Conservation (phyloP, 2,329 filamentous ascomycete species). For the Claviceps purpurea region DNA sequence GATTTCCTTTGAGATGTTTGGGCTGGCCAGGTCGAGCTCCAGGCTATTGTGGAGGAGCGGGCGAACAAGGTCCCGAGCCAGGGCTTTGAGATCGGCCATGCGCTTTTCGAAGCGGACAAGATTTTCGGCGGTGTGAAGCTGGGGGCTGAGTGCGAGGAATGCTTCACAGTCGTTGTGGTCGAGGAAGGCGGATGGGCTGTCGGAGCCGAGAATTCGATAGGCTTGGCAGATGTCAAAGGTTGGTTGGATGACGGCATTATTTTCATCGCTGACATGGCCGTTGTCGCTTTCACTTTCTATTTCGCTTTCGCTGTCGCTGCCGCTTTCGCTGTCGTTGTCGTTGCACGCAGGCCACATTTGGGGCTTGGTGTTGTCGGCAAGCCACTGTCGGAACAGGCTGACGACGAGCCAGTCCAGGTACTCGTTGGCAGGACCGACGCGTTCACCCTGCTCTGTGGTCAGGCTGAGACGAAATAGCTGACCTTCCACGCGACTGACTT, state of each 20-base stretch:
- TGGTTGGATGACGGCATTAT: constrained; percentile 34
- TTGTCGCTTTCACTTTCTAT: constrained; percentile 4
- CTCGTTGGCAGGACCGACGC: constrained; percentile 63
- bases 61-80: too few relatives aligned
- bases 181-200: too few relatives aligned
- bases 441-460: constrained; percentile 50
- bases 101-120: too few relatives aligned
- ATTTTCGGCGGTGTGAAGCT: too few relatives aligned
- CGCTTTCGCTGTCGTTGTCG: neutral
- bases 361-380: constrained; percentile 53
- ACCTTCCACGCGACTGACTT: too few relatives aligned
- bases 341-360: constrained; percentile 30
- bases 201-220: constrained; percentile 61
- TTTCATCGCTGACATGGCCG: too few relatives aligned
- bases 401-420: constrained; percentile 87
- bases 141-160: too few relatives aligned
- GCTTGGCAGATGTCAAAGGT: constrained; percentile 54
- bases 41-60: too few relatives aligned
- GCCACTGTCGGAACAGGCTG: constrained; percentile 53
- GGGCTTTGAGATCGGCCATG: too few relatives aligned
- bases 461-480: too few relatives aligned
- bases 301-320: too few relatives aligned
- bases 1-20: constrained; percentile 13
- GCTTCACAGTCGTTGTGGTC: too few relatives aligned
- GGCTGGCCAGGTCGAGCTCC: constrained; percentile 9